Evolutionary conservation across 2,329 filamentous ascomycete species (phyloP).

Genomic region (Colletotrichum somersetense): DNA sequence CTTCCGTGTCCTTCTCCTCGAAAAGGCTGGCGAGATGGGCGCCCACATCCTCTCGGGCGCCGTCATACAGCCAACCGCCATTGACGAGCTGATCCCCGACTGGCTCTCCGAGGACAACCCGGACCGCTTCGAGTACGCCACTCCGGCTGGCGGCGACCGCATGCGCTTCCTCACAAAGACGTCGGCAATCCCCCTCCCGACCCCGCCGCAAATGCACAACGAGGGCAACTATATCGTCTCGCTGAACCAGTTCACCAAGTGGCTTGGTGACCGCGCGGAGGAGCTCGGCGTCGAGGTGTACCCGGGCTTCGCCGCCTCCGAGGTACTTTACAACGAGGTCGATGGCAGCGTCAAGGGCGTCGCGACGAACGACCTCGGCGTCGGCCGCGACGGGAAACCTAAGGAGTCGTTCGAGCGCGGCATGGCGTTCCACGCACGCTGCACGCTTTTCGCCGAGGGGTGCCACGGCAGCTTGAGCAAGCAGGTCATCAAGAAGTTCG

Average conservation of each 20-base stretch:
- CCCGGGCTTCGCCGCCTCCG: constrained; percentile 93
- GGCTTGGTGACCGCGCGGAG: constrained; percentile 96
- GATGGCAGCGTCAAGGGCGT: constrained; percentile 94
- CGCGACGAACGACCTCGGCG: constrained; percentile 93
- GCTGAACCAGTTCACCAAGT: constrained; percentile 93
- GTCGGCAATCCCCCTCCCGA: constrained; percentile 81
- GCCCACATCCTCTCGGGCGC: constrained; percentile 97
- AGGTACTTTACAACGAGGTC: constrained; percentile 81
- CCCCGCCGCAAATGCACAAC: constrained; percentile 97
- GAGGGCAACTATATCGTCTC: constrained; percentile 98
- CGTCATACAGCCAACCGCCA: constrained; percentile 88
- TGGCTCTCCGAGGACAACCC: constrained; percentile 93
- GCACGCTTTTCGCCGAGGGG: constrained; percentile 93
- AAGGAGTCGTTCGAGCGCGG: constrained; percentile 95
- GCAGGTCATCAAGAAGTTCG: constrained; percentile 94
- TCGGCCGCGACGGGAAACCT: constrained; percentile 83
- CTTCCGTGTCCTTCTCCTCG: constrained; percentile 90
- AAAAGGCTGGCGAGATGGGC: constrained; percentile 95
- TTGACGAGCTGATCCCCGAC: constrained; percentile 92
- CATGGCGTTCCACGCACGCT: constrained; percentile 96
- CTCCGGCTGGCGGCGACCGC: constrained; percentile 83
- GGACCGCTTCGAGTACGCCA: constrained; percentile 87
- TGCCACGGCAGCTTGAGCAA: constrained; percentile 97
- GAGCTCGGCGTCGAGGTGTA: constrained; percentile 97
- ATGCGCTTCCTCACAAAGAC: constrained; percentile 96